Conservation (phyloP, 352 stramenopile species). For the Globisporangium perplexum region DNA sequence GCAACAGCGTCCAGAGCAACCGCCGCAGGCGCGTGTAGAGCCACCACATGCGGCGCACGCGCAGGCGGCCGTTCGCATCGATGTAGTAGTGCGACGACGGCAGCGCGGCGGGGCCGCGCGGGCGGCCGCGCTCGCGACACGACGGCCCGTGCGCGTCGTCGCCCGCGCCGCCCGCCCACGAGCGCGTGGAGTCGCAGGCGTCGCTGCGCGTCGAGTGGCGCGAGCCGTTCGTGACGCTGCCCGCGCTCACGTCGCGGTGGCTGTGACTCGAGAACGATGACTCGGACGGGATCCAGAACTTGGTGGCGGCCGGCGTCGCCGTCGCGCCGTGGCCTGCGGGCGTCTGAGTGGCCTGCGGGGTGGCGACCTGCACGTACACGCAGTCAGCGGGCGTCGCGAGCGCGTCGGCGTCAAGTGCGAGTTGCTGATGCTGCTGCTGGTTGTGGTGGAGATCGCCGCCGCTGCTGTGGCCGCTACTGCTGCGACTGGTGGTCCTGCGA, state of each 20-base stretch:
- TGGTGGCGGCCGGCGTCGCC: not conserved
- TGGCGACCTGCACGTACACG: not conserved
- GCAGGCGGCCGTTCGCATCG: slow-evolving; percentile 37
- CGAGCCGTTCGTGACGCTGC: slow-evolving; percentile 14
- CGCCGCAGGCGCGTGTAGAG: slow-evolving; percentile 43
- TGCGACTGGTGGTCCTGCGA: not conserved
- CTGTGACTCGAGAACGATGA: slow-evolving; percentile 15
- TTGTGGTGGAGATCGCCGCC: not conserved
- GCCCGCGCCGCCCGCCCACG: not conserved
- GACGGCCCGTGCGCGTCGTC: not conserved
- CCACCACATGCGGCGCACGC: slow-evolving; percentile 49
- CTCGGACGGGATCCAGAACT: slow-evolving; percentile 12
- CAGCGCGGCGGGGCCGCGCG: slow-evolving; percentile 1
- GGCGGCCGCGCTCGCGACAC: not conserved
- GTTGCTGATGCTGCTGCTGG: not conserved
- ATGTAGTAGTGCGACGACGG: slow-evolving; percentile 68
- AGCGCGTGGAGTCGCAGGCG: slow-evolving; percentile 5
- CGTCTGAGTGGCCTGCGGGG: not conserved
- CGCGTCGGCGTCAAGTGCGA: not conserved
- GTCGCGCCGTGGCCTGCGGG: no score
- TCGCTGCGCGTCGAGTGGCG: slow-evolving; percentile 16
- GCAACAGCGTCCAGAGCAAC: slow-evolving; percentile 40
- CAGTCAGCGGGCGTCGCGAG: slow-evolving; percentile 1
- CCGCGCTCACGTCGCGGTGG: slow-evolving; percentile 13
- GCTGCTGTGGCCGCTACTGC: no score